These are phyloP conservation scores for Penicillium canescens DNA, from an alignment of 495 filamentous ascomycete species.

Conservation along the genomic window DNA sequence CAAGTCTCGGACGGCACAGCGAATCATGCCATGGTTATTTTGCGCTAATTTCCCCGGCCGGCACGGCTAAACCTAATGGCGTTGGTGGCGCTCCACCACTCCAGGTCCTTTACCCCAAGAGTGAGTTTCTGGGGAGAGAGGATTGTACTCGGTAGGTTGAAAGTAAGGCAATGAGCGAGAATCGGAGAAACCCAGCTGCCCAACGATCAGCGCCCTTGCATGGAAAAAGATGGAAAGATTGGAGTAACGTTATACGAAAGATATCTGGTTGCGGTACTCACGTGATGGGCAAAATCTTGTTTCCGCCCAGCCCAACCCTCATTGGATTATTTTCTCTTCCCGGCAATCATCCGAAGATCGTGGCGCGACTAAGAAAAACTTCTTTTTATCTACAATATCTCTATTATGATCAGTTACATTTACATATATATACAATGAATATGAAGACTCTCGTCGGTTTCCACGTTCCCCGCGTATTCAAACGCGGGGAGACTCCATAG, in stretches of 20 bases:
- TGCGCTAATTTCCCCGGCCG: slow-evolving; percentile 5
- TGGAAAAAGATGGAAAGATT: too few relatives aligned
- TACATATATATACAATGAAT: too few relatives aligned
- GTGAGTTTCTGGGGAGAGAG: background rate
- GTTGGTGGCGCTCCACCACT: slow-evolving; percentile 10
- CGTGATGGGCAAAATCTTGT: background rate
- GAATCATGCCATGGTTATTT: slow-evolving; percentile 7
- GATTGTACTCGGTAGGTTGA: too few relatives aligned
- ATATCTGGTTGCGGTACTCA: background rate
- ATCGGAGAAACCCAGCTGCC: too few relatives aligned
- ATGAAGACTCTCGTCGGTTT: background rate
- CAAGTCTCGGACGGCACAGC: background rate
- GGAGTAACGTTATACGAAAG: too few relatives aligned
- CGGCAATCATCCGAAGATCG: slow-evolving; percentile 1
- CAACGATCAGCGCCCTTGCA: too few relatives aligned
- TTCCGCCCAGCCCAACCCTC: background rate
- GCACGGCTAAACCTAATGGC: slow-evolving; percentile 8
- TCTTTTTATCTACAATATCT: background rate
- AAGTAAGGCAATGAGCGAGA: too few relatives aligned
- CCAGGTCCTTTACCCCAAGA: background rate
- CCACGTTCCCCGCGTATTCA: background rate
- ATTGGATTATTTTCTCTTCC: background rate
- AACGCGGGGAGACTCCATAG: slow-evolving; percentile 11
- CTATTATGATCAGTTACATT: background rate
- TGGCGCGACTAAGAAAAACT: slow-evolving; percentile 1